These are phyloP conservation scores for Nakazawaea populi DNA, from an alignment of 805 yeast species.

Conservation along the genomic window DNA sequence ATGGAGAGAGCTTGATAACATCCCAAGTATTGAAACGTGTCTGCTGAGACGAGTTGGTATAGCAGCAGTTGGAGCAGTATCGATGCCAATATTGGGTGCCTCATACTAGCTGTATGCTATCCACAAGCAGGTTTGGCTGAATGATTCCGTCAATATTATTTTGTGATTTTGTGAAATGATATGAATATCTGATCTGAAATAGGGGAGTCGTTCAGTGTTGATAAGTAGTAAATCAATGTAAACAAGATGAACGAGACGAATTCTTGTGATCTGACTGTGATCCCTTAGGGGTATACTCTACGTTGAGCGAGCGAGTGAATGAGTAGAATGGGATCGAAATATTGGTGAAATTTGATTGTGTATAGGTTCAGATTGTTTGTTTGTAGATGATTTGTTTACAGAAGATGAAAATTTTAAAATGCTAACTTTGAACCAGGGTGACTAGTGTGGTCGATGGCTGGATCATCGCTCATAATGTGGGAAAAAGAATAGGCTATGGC, in stretches of 20 bases:
- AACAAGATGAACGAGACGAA: background rate
- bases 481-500: no score
- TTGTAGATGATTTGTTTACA: no score
- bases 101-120: background rate
- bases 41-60: background rate
- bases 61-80: background rate
- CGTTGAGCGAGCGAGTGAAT: background rate
- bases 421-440: no score
- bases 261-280: background rate
- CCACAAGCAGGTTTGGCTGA: background rate
- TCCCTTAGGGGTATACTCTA: background rate
- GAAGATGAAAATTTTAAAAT: no score
- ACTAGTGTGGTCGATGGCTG: no score
- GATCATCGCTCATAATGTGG: no score
- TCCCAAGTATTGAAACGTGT: constrained; percentile 20
- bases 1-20: constrained; percentile 29
- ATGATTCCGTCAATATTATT: no score
- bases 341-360: no score
- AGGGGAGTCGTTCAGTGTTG: background rate
- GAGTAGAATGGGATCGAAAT: background rate
- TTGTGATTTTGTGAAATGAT: no score
- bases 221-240: no score
- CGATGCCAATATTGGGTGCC: background rate
- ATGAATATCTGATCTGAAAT: no score
- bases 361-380: no score